Percentiles rank a stretch among this genome's conserved stretches.
These are phyloP conservation scores for Achaetomiella virescens DNA, from an alignment of 495 filamentous ascomycete species.

Conservation along the genomic window DNA sequence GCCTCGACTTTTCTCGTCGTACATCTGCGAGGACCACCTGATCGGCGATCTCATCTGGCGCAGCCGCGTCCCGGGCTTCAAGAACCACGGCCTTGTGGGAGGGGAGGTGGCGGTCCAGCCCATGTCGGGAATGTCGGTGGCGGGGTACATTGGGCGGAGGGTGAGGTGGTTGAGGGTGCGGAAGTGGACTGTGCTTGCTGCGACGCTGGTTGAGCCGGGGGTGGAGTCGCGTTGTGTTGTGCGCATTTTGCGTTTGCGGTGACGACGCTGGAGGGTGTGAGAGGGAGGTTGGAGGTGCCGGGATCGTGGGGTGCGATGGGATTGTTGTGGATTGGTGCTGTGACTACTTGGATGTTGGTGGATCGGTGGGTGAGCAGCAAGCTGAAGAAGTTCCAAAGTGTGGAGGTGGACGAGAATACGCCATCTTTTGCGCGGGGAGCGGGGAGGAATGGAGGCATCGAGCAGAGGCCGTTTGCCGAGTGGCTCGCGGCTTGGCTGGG, in stretches of 20 bases:
- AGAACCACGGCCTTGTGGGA: conserved; percentile 77
- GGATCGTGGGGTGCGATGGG: conserved; percentile 65
- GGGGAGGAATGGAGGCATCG: conserved; percentile 26
- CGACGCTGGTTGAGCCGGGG: conserved; percentile 89
- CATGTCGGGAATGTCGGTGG: conserved; percentile 70
- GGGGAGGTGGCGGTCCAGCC: conserved; percentile 89
- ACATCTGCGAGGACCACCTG: conserved; percentile 97
- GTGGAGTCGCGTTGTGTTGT: conserved; percentile 82
- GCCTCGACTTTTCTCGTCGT: conserved; percentile 89
- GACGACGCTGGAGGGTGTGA: conserved; percentile 63
- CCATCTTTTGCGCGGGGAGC: conserved; percentile 61
- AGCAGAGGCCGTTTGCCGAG: conserved; percentile 52
- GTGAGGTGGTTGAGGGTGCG: conserved; percentile 88
- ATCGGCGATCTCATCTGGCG: conserved; percentile 91
- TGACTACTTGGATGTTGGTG: conserved; percentile 62
- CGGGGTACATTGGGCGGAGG: conserved; percentile 73
- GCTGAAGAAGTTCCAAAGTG: conserved; percentile 61
- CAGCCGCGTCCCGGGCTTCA: conserved; percentile 49
- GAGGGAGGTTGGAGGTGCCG: conserved; percentile 47
- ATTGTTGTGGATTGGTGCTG: conserved; percentile 57
- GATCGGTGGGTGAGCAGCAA: conserved; percentile 69
- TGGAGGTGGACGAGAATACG: conserved; percentile 67
- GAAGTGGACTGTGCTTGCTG: conserved; percentile 86
- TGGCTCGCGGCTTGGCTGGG: conserved; percentile 85
- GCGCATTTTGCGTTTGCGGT: conserved; percentile 71